These are phyloP conservation scores for Medicago ruthenica DNA, from an alignment of 306 rosid species.

Conservation along the genomic window DNA sequence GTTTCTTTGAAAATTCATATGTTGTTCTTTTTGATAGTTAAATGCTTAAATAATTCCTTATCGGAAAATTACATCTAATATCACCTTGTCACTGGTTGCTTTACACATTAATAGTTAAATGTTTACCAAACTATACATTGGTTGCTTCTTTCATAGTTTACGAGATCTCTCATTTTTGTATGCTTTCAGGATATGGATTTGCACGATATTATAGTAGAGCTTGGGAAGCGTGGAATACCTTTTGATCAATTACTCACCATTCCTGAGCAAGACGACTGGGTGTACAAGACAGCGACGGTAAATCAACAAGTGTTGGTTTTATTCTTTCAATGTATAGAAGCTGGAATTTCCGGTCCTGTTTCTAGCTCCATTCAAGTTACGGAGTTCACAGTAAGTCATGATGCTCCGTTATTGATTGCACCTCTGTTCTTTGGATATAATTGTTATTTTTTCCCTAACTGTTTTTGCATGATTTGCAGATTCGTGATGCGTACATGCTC, in stretches of 20 bases:
- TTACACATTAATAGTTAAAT: no score
- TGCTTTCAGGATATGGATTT: conserved; percentile 73
- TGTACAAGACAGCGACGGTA: conserved; percentile 92
- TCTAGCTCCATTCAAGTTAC: conserved; percentile 87
- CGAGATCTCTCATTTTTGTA: conserved; percentile 19
- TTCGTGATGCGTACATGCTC: conserved; percentile 92
- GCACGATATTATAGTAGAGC: conserved; percentile 75
- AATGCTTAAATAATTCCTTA: no score
- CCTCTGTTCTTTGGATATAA: no score
- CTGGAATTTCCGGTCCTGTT: conserved; percentile 79
- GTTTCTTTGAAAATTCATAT: no score
- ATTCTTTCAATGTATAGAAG: conserved; percentile 94
- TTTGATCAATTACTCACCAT: conserved; percentile 83
- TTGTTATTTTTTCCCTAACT: conserved; percentile 12
- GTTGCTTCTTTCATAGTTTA: conserved; percentile 4
- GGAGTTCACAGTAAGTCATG: conserved; percentile 81
- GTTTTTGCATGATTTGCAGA: conserved; percentile 48
- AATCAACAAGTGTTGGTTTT: conserved; percentile 91
- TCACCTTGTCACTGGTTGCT: background rate
- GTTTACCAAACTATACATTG: no score
- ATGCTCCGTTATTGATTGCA: conserved; percentile 10
- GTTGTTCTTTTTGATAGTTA: no score
- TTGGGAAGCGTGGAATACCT: conserved; percentile 78
- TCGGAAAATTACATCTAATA: no score
- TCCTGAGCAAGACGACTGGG: conserved; percentile 98